Evolutionary conservation across 2,329 filamentous ascomycete genomes (phyloP), one percentile per base, ranked within the genome.

Genomic region (Neurospora crassa): DNA sequence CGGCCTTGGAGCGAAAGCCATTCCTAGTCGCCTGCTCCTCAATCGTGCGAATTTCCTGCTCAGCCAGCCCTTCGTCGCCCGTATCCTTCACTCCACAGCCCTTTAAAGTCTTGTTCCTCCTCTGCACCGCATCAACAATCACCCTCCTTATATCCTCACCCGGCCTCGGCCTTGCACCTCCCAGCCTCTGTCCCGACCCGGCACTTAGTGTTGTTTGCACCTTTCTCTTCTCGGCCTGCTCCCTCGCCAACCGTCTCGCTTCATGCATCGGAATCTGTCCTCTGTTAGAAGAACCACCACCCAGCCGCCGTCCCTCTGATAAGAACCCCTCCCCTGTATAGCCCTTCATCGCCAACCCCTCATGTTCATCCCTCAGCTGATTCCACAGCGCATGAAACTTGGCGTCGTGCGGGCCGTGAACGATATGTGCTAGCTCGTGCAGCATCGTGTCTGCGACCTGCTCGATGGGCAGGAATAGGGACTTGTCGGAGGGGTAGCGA

Each of bases 281-380:
- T n/a, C 76, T 75, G 4, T 43, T 24, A 24, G 12, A 34, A 34
- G 76, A 74, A 2, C 91, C 92, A 70, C 94, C 94, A 0, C 94
- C 94, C 0, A 97, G 86, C 12, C 88, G 88, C 18, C 89, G 88
- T 1, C 94, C 95, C 41, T 90, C 83, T 0, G 90, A 90, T 40
- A 97, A 82, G 81, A 97, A 97, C 0, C 92, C 92, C 80, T 97
- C 94, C 14, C 95, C 95, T 0, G 92, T 96, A 78, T 95, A 97
- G 20, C 95, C 95, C 78, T 95, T 96, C 72, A 89, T 83, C 12
- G 90, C 78, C 7, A 97, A 85, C 2, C 89, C 88, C 76, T 94
- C 88, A 76, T 95, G 90, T 81, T 97, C 94, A 71, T 95, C 92
- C 24, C 95, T 89, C 5, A 97, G 87, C 78, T 97, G 91, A 76